Base-by-base conservation (phyloP, 2,329 filamentous ascomycete genomes). In the Tolypocladium tropicale region DNA sequence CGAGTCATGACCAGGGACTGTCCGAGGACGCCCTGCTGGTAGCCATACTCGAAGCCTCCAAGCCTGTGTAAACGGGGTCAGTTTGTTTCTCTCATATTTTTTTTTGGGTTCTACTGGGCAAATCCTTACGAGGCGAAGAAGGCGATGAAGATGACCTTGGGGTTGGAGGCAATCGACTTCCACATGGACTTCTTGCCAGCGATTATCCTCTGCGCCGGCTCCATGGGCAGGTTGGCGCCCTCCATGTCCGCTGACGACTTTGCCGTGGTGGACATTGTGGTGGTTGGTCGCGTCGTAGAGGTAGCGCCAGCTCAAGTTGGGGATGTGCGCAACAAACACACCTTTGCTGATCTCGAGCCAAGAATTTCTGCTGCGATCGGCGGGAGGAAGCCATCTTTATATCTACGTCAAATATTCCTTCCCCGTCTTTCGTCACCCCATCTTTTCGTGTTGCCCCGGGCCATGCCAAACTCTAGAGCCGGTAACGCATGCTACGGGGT, bases 161-260 rank as follows among this genome's bases (percentile, higher is more conserved):
- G 41, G 23, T 46, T 46, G 25, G 41, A 46, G 23, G 11, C 11
- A 7, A 46, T 46, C 41, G 41, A 25, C 41, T 28, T 25, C 41
- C 41, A 46, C 16, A 46, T 28, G 41, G 41, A 78, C 51, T 54
- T 60, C 41, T 61, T 60, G 48, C 52, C 55, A 2, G 57, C 48
- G 11, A 58, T 28, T 23, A 61, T 48, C 32, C 57, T 52, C 28
- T 59, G 59, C 4, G 61, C 55, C 2, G 60, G 56, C 50, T 63
- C 60, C 56, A 61, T 52, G 39, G 55, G 54, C 30, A 53, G 56
- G 55, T 41, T 53, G 25, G 53, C 56, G 23, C 50, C 48, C 52
- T 61, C 59, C 30, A 60, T 41, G 52, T 60, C 59, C 32, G 54
- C 33, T 2, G 59, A 52, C 33, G 48, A 33, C 32, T 48, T 46